phyloP scores from a whole-genome alignment of 1,139 yeast species.

The Candida buenavistaensis region DNA sequence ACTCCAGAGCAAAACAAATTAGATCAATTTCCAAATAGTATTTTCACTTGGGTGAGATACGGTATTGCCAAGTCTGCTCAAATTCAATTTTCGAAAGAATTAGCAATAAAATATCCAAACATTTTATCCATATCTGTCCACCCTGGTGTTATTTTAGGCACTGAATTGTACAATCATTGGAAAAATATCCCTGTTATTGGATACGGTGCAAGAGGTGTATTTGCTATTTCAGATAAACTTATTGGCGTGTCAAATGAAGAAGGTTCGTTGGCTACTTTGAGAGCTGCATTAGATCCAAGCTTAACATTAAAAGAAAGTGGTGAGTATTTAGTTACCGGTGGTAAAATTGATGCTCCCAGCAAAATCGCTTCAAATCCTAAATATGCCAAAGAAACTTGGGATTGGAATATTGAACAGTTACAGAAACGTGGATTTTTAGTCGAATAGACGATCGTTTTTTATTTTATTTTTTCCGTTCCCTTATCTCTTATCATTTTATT shows the following conservation, averaged over 20 bases:
- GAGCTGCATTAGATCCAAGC: constrained; percentile 33
- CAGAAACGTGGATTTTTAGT: constrained; percentile 21
- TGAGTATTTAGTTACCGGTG: constrained; percentile 36
- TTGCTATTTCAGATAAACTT: constrained; percentile 14
- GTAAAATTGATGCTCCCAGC: constrained; percentile 26
- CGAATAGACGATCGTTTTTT: background rate
- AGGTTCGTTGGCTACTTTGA: constrained; percentile 35
- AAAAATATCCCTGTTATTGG: constrained; percentile 25
- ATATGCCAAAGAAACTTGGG: constrained; percentile 31
- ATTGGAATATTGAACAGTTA: constrained; percentile 27
- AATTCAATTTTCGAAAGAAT: constrained; percentile 30
- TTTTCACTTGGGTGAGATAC: constrained; percentile 36
- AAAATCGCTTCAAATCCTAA: constrained; percentile 23
- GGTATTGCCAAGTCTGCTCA: constrained; percentile 35
- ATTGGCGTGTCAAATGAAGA: constrained; percentile 35
- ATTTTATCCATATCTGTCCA: constrained; percentile 37
- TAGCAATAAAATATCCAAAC: constrained; percentile 30
- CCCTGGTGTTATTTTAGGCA: constrained; percentile 41
- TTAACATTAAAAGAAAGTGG: constrained; percentile 32
- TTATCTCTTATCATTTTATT: background rate
- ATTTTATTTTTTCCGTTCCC: background rate
- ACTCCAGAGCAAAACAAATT: constrained; percentile 24
- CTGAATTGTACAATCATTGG: constrained; percentile 36
- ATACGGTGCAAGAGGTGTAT: constrained; percentile 16
- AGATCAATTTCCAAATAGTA: constrained; percentile 24